These are phyloP conservation scores for Adansonia rubrostipa DNA, from an alignment of 441 rosid genomes.

Conservation along the genomic window DNA sequence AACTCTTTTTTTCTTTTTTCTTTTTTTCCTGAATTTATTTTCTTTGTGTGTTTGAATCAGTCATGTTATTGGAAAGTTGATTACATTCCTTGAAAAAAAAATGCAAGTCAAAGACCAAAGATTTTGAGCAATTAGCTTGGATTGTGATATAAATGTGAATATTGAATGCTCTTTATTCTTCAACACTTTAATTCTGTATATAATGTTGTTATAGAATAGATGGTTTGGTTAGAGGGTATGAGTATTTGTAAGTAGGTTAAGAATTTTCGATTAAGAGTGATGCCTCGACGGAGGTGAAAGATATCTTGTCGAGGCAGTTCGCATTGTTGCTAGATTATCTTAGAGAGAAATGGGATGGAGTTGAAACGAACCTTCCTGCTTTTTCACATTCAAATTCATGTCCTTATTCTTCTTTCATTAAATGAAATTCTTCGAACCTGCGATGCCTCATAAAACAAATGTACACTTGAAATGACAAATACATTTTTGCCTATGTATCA, in stretches of 20 bases:
- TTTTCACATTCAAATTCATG: not conserved
- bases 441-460: not conserved
- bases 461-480: not conserved
- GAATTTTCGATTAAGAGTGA: not conserved
- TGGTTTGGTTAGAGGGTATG: not conserved
- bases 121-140: too few relatives aligned
- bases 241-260: not conserved
- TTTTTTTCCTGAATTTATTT: not conserved
- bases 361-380: not conserved
- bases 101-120: too few relatives aligned
- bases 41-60: constrained; percentile 12
- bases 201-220: not conserved
- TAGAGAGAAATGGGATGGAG: not conserved
- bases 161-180: not conserved
- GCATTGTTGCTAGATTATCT: not conserved
- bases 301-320: not conserved
- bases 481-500: not conserved
- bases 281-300: not conserved
- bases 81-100: too few relatives aligned
- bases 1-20: not conserved
- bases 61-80: not conserved
- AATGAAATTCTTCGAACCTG: not conserved
- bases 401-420: not conserved
- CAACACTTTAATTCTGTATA: not conserved
- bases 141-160: not conserved